Conservation (phyloP, 116 monocot species). For the Papilionanthe hybrid region DNA sequence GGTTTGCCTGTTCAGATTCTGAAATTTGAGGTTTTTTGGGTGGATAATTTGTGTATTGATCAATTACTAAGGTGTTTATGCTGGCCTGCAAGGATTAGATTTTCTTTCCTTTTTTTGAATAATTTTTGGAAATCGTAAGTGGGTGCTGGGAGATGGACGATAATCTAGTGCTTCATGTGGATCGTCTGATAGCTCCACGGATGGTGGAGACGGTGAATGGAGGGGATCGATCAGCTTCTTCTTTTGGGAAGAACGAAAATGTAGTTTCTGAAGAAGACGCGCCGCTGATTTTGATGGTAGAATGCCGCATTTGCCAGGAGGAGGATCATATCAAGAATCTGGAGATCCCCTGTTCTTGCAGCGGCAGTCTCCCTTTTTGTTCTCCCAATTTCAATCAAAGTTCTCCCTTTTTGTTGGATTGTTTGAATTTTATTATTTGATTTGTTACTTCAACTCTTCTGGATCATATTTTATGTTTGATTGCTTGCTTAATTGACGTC, state of each 20-base stretch:
- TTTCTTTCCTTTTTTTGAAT: background rate
- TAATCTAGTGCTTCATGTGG: conserved; percentile 58
- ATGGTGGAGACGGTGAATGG: conserved; percentile 16
- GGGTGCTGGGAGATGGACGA: conserved; percentile 46
- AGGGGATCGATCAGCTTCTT: conserved; percentile 10
- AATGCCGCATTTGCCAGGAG: conserved; percentile 97
- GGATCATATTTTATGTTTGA: too few species aligned
- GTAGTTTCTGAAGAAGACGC: conserved; percentile 47
- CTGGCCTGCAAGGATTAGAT: background rate
- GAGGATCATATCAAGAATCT: conserved; percentile 80
- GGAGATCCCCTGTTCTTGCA: conserved; percentile 83
- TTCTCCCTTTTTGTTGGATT: conserved; percentile 10
- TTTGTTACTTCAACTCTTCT: background rate
- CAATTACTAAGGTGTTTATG: background rate
- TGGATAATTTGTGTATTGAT: background rate
- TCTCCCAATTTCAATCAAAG: background rate
- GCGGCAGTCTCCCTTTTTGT: conserved; percentile 95
- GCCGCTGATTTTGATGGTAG: conserved; percentile 61
- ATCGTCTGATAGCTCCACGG: conserved; percentile 22
- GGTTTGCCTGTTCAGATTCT: too few species aligned
- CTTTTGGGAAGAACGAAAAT: conserved; percentile 16
- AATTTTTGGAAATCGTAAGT: background rate
- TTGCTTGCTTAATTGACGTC: background rate
- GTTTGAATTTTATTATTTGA: background rate
- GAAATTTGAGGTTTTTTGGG: too few species aligned